These are phyloP conservation scores for Mucor sp. DNA, from an alignment of 371 early-diverging fungal species.

Conservation along the genomic window DNA sequence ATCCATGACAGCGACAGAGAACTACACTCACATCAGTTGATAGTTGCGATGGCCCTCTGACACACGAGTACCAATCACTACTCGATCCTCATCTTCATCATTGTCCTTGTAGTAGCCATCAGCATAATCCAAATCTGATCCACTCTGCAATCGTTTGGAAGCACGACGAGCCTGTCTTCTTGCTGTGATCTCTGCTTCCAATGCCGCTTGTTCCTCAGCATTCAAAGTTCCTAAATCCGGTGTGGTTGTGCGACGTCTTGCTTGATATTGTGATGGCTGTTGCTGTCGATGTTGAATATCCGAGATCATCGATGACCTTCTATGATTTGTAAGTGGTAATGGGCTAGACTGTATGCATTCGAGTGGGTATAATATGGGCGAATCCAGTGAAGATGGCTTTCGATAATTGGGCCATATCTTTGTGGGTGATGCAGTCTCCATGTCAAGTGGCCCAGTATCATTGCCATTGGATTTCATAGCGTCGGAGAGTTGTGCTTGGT, in stretches of 20 bases:
- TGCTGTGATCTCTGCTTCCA: constrained; percentile 42
- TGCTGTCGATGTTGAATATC: not conserved
- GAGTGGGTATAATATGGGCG: not conserved
- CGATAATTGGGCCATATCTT: not conserved
- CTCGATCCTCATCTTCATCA: constrained; percentile 53
- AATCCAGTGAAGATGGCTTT: not conserved
- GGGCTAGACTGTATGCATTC: constrained; percentile 14
- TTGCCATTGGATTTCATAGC: not conserved
- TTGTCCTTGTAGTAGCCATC: not conserved
- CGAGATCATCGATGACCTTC: not conserved
- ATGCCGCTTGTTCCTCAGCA: constrained; percentile 38
- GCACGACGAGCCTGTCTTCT: constrained; percentile 43
- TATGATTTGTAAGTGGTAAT: not conserved
- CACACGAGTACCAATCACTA: constrained; percentile 65
- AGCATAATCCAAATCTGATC: constrained; percentile 32
- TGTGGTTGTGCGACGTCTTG: constrained; percentile 16
- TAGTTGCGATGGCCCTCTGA: constrained; percentile 72
- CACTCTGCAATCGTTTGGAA: constrained; percentile 23
- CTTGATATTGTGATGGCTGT: not conserved
- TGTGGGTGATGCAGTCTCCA: not conserved
- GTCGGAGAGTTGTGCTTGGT: not conserved
- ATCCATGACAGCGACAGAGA: not conserved
- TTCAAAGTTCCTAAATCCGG: constrained; percentile 39
- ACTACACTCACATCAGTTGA: constrained; percentile 76
- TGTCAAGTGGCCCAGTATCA: not conserved